Percentiles rank a stretch among this genome's conserved stretches.
These are phyloP conservation scores for Somion occarium DNA, from an alignment of 1,284 basidiomycete species.

Conservation along the genomic window DNA sequence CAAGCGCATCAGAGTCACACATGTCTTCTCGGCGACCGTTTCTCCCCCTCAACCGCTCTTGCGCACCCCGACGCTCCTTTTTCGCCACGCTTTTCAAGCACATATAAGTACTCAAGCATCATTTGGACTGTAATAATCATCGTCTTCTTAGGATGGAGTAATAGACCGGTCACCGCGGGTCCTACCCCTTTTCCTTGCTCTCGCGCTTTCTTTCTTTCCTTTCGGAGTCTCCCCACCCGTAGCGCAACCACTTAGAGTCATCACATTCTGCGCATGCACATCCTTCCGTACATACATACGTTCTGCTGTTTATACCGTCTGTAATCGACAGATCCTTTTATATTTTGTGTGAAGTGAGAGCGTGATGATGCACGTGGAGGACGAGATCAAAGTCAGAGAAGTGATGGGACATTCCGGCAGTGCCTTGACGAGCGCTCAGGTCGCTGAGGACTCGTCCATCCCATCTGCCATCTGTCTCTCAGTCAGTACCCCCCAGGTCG, in stretches of 20 bases:
- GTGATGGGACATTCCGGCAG: not conserved
- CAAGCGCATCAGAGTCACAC: not conserved
- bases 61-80: slow-evolving; percentile 11
- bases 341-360: not conserved
- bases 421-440: not conserved
- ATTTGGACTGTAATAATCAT: slow-evolving; percentile 1
- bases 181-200: not conserved
- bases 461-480: slow-evolving; percentile 5
- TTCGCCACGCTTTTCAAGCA: slow-evolving; percentile 10
- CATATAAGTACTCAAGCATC: not conserved
- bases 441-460: not conserved
- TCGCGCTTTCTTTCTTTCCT: not conserved
- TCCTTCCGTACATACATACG: not conserved
- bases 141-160: slow-evolving; percentile 5
- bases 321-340: not conserved
- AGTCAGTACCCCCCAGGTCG: not conserved
- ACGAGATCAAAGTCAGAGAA: not conserved
- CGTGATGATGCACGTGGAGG: not conserved
- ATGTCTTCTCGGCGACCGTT: slow-evolving; percentile 1
- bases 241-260: not conserved
- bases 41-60: not conserved
- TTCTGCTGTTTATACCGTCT: not conserved
- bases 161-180: not conserved
- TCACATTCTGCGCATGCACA: not conserved
- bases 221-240: not conserved